Percentiles rank a stretch among this genome's conserved stretches.
These are phyloP conservation scores for Silene noctiflora DNA, from an alignment of 179 eudicot species.

Conservation along the genomic window DNA sequence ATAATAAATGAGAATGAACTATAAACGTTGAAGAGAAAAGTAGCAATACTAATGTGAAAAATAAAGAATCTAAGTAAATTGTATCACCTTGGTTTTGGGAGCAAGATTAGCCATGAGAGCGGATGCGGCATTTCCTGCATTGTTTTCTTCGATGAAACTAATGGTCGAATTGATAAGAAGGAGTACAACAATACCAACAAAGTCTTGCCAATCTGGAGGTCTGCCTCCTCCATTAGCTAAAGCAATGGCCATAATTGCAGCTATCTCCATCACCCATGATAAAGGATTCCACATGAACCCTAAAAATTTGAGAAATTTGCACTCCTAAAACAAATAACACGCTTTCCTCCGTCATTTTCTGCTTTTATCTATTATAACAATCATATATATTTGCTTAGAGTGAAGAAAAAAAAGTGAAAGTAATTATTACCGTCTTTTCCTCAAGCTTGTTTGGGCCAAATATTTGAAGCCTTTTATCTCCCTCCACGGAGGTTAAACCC, in stretches of 20 bases:
- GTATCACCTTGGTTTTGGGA: slow-evolving; percentile 74
- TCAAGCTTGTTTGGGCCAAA: slow-evolving; percentile 84
- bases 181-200: slow-evolving; percentile 70
- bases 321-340: slow-evolving; percentile 33
- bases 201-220: slow-evolving; percentile 88
- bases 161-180: slow-evolving; percentile 88
- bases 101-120: slow-evolving; percentile 96
- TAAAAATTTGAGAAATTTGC: slow-evolving; percentile 66
- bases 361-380: no score
- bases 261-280: slow-evolving; percentile 93
- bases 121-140: slow-evolving; percentile 90
- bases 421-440: slow-evolving; percentile 55
- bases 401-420: neutral
- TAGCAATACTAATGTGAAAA: no score
- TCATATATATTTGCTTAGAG: no score
- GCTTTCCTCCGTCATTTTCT: no score
- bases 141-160: slow-evolving; percentile 86
- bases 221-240: slow-evolving; percentile 85
- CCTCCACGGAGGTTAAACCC: slow-evolving; percentile 62
- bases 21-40: no score
- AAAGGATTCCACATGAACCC: slow-evolving; percentile 98
- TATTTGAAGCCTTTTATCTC: slow-evolving; percentile 54
- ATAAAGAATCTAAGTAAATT: neutral
- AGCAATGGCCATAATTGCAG: slow-evolving; percentile 87
- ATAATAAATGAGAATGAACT: neutral